Conservation (phyloP, 2,329 filamentous ascomycete species). For the Venturia asperata region DNA sequence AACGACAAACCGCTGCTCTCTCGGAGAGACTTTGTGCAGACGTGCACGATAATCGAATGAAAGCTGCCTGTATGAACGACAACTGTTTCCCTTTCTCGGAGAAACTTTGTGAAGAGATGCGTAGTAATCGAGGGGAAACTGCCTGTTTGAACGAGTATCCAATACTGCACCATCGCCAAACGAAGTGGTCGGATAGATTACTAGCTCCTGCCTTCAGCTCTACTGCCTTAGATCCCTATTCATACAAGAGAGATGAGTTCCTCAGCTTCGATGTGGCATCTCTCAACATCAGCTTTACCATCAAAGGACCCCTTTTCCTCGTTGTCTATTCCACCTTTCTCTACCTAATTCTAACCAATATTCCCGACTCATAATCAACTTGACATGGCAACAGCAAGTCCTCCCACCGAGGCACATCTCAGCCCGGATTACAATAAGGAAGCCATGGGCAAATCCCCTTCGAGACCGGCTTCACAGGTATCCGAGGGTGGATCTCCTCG, state of each 20-base stretch:
- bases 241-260: neutral
- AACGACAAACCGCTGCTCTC: neutral
- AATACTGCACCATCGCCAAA: too few relatives aligned
- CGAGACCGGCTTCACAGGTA: conserved; percentile 12
- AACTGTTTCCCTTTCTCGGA: too few relatives aligned
- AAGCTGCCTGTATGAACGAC: too few relatives aligned
- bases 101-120: too few relatives aligned
- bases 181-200: neutral
- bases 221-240: neutral
- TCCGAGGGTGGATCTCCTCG: neutral
- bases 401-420: neutral
- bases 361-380: neutral
- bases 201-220: neutral
- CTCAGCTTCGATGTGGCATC: neutral
- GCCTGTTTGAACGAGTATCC: neutral
- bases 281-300: neutral
- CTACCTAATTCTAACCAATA: neutral
- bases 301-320: neutral
- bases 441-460: conserved; percentile 5
- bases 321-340: neutral
- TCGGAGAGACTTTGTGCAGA: conserved; percentile 5
- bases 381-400: neutral
- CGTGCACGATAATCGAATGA: neutral
- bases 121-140: too few relatives aligned
- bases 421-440: neutral